phyloP scores from a whole-genome alignment of 768 basidiomycete genomes.

The Termitomyces sp. region DNA sequence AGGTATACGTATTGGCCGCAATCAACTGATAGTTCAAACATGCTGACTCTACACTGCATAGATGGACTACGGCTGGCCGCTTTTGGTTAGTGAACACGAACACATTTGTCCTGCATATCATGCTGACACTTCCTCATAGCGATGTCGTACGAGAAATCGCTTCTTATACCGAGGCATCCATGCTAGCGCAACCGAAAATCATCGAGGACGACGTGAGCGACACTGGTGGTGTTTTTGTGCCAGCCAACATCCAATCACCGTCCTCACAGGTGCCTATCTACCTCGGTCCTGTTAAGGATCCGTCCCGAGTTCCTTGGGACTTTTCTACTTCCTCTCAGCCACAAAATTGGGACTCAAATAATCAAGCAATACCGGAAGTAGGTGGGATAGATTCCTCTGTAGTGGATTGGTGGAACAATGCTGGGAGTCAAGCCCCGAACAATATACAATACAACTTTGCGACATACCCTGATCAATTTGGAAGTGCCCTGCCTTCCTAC shows the following conservation, averaged over 20 bases:
- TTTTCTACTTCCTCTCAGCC: background rate
- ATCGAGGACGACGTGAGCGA: background rate
- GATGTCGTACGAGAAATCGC: constrained; percentile 36
- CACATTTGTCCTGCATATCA: background rate
- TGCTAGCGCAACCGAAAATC: background rate
- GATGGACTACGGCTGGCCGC: constrained; percentile 41
- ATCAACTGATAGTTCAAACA: background rate
- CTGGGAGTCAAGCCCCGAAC: background rate
- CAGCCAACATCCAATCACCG: background rate
- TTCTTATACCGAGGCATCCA: constrained; percentile 23
- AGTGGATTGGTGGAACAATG: constrained; percentile 1
- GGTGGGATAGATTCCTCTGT: background rate
- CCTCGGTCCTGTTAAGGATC: background rate
- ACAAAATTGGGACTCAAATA: background rate
- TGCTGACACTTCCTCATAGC: constrained; percentile 16
- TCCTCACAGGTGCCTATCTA: background rate
- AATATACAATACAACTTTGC: background rate
- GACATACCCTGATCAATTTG: background rate
- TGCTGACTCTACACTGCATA: constrained; percentile 13
- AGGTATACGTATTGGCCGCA: constrained; percentile 27
- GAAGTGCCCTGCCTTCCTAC: background rate
- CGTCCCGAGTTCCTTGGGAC: background rate
- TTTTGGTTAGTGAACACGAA: constrained; percentile 26
- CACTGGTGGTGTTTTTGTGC: background rate
- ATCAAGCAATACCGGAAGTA: background rate